These are phyloP conservation scores for Penicillium tannophilum DNA, from an alignment of 495 filamentous ascomycete species.

Conservation along the genomic window DNA sequence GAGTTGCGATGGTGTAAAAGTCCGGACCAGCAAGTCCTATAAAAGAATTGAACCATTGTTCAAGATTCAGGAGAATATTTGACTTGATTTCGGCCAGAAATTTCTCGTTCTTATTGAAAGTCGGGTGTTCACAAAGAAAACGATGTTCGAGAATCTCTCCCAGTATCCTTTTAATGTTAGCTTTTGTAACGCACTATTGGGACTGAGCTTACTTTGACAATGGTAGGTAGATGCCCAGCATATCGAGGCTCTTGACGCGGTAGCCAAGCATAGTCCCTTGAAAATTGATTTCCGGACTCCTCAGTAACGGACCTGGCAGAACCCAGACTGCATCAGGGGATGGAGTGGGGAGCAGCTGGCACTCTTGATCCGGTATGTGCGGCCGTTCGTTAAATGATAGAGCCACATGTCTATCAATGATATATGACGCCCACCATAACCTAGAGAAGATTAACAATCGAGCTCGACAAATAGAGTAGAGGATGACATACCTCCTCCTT, in stretches of 20 bases:
- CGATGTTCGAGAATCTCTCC: constrained; percentile 7
- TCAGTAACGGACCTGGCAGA: background rate
- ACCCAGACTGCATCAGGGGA: constrained; percentile 1
- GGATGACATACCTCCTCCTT: constrained; percentile 2
- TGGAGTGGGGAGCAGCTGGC: constrained; percentile 1
- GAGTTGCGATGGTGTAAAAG: background rate
- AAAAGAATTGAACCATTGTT: background rate
- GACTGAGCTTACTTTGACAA: background rate
- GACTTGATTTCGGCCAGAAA: constrained; percentile 1
- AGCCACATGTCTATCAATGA: constrained; percentile 8
- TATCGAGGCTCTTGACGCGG: background rate
- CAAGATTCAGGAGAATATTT: constrained; percentile 1
- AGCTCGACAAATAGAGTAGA: background rate
- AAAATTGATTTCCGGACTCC: background rate
- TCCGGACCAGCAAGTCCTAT: background rate
- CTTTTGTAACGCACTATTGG: background rate
- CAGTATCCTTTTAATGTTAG: constrained; percentile 1
- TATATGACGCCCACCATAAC: constrained; percentile 5
- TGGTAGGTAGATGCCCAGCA: constrained; percentile 4
- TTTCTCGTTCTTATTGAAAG: background rate
- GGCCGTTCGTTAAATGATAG: constrained; percentile 8
- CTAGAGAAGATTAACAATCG: background rate
- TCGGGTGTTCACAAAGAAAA: constrained; percentile 5
- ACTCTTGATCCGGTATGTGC: constrained; percentile 1
- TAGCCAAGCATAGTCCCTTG: background rate